These are phyloP conservation scores for Axilococcus clingmanii DNA, from an alignment of 139 green algal genomes.

Conservation along the genomic window DNA sequence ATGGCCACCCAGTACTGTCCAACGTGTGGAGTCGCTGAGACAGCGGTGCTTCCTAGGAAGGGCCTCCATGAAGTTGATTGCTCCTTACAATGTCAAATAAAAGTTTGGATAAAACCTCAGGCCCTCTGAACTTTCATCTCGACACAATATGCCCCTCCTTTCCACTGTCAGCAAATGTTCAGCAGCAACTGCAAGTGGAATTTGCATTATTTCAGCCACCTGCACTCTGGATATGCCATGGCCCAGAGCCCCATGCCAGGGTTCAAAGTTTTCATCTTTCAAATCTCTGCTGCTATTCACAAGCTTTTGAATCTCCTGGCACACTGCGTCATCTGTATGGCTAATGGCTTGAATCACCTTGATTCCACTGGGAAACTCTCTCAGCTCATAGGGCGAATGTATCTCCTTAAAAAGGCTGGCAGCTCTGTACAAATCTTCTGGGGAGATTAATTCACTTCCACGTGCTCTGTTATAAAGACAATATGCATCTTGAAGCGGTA, in stretches of 20 bases:
- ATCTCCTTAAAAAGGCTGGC: constrained; percentile 23
- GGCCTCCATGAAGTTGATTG: too few species aligned
- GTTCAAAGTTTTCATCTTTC: background rate
- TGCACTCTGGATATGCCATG: constrained; percentile 43
- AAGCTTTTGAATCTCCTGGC: too few species aligned
- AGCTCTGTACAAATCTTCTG: constrained; percentile 79
- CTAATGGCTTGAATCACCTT: constrained; percentile 55
- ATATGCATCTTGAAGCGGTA: constrained; percentile 88
- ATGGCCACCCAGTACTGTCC: too few species aligned
- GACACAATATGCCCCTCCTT: constrained; percentile 61
- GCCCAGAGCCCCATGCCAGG: constrained; percentile 5
- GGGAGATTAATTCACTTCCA: constrained; percentile 85
- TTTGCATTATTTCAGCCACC: constrained; percentile 36
- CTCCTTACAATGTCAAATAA: too few species aligned
- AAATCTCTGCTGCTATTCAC: constrained; percentile 19
- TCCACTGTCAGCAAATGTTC: constrained; percentile 82
- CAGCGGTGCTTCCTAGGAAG: too few species aligned
- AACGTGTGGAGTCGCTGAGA: too few species aligned
- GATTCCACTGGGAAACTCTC: constrained; percentile 58
- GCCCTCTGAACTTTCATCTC: constrained; percentile 79
- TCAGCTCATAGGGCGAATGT: constrained; percentile 38
- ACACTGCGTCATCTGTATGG: constrained; percentile 52
- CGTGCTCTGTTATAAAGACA: constrained; percentile 91
- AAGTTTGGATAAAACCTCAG: constrained; percentile 86
- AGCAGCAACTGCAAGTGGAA: constrained; percentile 56